phyloP scores from a whole-genome alignment of 306 rosid species.

The Neltuma alba region DNA sequence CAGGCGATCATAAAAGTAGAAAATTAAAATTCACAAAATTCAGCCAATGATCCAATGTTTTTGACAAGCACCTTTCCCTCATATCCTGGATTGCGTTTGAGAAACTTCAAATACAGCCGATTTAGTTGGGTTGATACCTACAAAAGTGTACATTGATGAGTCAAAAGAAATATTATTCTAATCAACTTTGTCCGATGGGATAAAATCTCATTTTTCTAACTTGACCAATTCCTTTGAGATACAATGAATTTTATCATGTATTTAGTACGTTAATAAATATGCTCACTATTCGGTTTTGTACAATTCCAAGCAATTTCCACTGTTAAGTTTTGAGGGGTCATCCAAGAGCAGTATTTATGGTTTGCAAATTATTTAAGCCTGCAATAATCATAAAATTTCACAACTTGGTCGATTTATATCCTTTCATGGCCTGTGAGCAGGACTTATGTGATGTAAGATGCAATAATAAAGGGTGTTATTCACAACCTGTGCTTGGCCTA shows the following conservation, averaged over 20 bases:
- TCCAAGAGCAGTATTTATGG: neutral
- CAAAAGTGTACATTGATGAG: slow-evolving; percentile 31
- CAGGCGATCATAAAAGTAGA: slow-evolving; percentile 28
- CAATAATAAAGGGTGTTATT: no score
- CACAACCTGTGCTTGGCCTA: no score
- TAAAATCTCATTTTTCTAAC: slow-evolving; percentile 6
- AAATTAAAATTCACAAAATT: slow-evolving; percentile 17
- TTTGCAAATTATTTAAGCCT: neutral
- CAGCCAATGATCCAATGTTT: slow-evolving; percentile 3
- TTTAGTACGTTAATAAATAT: slow-evolving; percentile 7
- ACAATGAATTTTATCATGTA: slow-evolving; percentile 1
- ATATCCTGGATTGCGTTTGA: slow-evolving; percentile 90
- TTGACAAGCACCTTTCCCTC: slow-evolving; percentile 75
- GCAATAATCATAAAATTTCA: neutral
- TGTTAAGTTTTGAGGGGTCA: neutral
- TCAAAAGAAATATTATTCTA: slow-evolving; percentile 23
- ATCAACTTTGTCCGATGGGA: slow-evolving; percentile 12
- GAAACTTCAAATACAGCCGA: slow-evolving; percentile 80
- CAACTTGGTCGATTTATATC: neutral
- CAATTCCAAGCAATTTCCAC: slow-evolving; percentile 8
- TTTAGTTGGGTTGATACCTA: slow-evolving; percentile 96
- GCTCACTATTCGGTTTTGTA: neutral
- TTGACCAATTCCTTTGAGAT: slow-evolving; percentile 15
- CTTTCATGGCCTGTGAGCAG: neutral
- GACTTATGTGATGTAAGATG: neutral